These are phyloP conservation scores for Brasilioporus rufonigricans DNA, from an alignment of 768 basidiomycete species.

Conservation along the genomic window DNA sequence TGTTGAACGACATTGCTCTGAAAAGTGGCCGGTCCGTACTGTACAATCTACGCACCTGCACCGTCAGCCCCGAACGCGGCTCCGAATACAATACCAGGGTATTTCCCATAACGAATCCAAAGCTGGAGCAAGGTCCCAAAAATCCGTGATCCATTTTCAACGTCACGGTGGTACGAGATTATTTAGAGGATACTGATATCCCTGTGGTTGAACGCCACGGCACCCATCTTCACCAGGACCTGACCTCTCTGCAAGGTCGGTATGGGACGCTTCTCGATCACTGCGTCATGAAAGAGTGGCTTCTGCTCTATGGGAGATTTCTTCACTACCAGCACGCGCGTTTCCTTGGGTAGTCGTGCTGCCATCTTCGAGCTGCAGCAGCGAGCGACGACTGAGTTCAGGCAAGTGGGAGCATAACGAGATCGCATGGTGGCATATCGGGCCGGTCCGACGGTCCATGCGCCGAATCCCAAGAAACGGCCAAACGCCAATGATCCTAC, in stretches of 20 bases:
- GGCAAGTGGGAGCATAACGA: no score
- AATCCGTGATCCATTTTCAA: neutral
- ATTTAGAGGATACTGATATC: slow-evolving; percentile 44
- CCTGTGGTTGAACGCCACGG: slow-evolving; percentile 75
- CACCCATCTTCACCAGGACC: slow-evolving; percentile 63
- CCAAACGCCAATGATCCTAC: no score
- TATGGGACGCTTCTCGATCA: slow-evolving; percentile 48
- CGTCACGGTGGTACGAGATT: neutral
- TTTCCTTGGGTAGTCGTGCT: slow-evolving; percentile 37
- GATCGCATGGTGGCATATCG: no score
- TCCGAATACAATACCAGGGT: slow-evolving; percentile 60
- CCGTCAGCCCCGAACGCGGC: slow-evolving; percentile 70
- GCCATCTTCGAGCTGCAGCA: neutral
- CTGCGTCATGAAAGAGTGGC: slow-evolving; percentile 56
- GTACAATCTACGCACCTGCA: slow-evolving; percentile 47
- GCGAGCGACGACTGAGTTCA: neutral
- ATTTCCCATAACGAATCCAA: slow-evolving; percentile 70
- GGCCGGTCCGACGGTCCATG: no score
- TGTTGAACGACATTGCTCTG: neutral
- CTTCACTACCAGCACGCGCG: slow-evolving; percentile 49
- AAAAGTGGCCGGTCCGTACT: neutral
- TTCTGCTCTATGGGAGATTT: slow-evolving; percentile 38
- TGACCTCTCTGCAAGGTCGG: slow-evolving; percentile 52
- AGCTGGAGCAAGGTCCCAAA: slow-evolving; percentile 43
- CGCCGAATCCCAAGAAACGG: neutral